phyloP scores from a whole-genome alignment of 2,329 filamentous ascomycete genomes.

The Hymenotorrendiella dingleyae region DNA sequence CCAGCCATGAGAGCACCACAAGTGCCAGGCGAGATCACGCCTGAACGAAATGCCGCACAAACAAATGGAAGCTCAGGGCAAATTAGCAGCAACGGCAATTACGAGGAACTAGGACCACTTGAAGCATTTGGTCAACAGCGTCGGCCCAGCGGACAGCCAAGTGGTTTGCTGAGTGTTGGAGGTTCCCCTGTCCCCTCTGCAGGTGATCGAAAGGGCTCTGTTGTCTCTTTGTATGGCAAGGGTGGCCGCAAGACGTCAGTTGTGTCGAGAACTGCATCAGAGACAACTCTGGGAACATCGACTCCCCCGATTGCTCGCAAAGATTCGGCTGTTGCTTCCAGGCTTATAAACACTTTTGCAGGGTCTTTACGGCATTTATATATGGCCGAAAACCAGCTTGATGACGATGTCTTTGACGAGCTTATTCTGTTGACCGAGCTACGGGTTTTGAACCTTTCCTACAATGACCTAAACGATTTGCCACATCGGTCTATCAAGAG shows the following conservation, averaged over 20 bases:
- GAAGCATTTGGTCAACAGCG: slow-evolving; percentile 60
- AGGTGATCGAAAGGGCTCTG: slow-evolving; percentile 70
- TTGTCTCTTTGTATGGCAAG: slow-evolving; percentile 74
- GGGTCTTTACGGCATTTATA: slow-evolving; percentile 78
- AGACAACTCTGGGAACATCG: slow-evolving; percentile 33
- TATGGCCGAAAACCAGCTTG: slow-evolving; percentile 87
- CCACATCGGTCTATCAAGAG: slow-evolving; percentile 81
- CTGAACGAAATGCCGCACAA: slow-evolving; percentile 8
- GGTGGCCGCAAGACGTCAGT: slow-evolving; percentile 81
- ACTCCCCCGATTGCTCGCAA: slow-evolving; percentile 59
- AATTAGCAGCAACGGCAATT: slow-evolving; percentile 59
- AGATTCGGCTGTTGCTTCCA: slow-evolving; percentile 79
- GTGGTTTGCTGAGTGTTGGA: slow-evolving; percentile 67
- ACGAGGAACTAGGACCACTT: slow-evolving; percentile 67
- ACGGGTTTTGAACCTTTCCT: slow-evolving; percentile 85
- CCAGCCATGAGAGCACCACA: slow-evolving; percentile 66
- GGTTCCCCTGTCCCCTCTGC: slow-evolving; percentile 59
- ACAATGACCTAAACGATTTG: slow-evolving; percentile 90
- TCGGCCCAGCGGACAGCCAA: slow-evolving; percentile 79
- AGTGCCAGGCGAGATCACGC: slow-evolving; percentile 44
- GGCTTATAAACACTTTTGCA: slow-evolving; percentile 80
- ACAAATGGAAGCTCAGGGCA: slow-evolving; percentile 14
- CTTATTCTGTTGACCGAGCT: slow-evolving; percentile 76
- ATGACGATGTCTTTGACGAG: slow-evolving; percentile 93
- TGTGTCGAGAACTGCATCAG: slow-evolving; percentile 60